phyloP scores from a whole-genome alignment of 179 eudicot species.

The Beta macrorhiza region DNA sequence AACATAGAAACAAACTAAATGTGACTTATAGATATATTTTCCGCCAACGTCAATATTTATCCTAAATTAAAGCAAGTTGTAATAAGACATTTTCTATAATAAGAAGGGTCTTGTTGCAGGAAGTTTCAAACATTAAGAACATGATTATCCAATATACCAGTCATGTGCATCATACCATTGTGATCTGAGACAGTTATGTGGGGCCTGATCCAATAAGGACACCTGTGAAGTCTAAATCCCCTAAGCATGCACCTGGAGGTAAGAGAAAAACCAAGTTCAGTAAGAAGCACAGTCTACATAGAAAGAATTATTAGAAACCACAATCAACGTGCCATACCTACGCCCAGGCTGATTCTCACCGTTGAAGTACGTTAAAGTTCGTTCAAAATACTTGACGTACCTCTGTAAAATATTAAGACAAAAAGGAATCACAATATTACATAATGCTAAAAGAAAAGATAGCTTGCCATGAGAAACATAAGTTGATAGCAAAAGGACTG shows the following conservation, averaged over 20 bases:
- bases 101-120: neutral
- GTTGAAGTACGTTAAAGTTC: slow-evolving; percentile 66
- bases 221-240: slow-evolving; percentile 86
- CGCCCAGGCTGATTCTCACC: slow-evolving; percentile 94
- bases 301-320: neutral
- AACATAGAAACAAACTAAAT: neutral
- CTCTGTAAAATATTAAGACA: slow-evolving; percentile 42
- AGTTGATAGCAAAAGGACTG: slow-evolving; percentile 32
- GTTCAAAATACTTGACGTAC: slow-evolving; percentile 93
- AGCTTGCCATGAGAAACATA: slow-evolving; percentile 5
- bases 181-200: slow-evolving; percentile 82
- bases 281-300: neutral
- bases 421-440: slow-evolving; percentile 14
- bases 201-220: slow-evolving; percentile 97
- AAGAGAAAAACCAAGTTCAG: slow-evolving; percentile 8
- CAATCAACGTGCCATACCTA: slow-evolving; percentile 48
- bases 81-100: neutral
- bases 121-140: neutral
- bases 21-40: too few species aligned
- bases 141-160: slow-evolving; percentile 11
- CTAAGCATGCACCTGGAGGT: slow-evolving; percentile 84
- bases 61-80: neutral
- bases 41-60: neutral
- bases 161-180: slow-evolving; percentile 54
- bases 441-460: slow-evolving; percentile 8